These are phyloP conservation scores for Elsinoe necatrix DNA, from an alignment of 2,329 filamentous ascomycete genomes.

Conservation along the genomic window DNA sequence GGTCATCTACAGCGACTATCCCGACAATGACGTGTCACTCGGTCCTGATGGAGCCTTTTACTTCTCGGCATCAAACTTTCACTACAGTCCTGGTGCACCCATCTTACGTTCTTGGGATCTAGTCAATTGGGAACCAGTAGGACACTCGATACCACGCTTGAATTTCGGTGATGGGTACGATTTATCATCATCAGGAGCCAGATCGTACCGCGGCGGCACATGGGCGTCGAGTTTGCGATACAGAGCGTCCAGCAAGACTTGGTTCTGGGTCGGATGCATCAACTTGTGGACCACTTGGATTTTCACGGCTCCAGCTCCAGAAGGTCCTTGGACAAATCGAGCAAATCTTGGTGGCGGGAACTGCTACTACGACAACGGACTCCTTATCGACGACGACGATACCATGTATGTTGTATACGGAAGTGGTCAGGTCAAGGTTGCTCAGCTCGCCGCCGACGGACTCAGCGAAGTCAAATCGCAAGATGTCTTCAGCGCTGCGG, in stretches of 20 bases:
- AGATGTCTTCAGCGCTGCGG: slow-evolving; percentile 36
- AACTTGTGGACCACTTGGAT: slow-evolving; percentile 45
- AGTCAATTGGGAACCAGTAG: slow-evolving; percentile 40
- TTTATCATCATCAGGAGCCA: too few species aligned
- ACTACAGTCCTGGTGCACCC: slow-evolving; percentile 50
- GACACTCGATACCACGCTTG: slow-evolving; percentile 32
- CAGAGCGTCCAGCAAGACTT: slow-evolving; percentile 40
- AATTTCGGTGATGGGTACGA: slow-evolving; percentile 40
- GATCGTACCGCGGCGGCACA: slow-evolving; percentile 49
- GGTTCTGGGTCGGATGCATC: slow-evolving; percentile 52
- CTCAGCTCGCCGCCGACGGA: slow-evolving; percentile 44
- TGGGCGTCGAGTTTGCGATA: slow-evolving; percentile 50
- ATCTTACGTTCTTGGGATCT: slow-evolving; percentile 49
- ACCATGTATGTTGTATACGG: slow-evolving; percentile 52
- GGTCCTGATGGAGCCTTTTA: slow-evolving; percentile 45
- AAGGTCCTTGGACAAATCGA: slow-evolving; percentile 38
- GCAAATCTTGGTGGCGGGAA: slow-evolving; percentile 28
- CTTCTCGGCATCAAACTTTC: slow-evolving; percentile 49
- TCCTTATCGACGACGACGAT: slow-evolving; percentile 49
- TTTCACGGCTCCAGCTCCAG: slow-evolving; percentile 40
- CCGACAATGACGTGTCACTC: slow-evolving; percentile 46
- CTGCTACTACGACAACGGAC: slow-evolving; percentile 51
- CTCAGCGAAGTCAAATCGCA: slow-evolving; percentile 36
- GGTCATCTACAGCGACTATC: slow-evolving; percentile 48
- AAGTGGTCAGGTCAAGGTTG: slow-evolving; percentile 41